Percentiles rank a stretch among this genome's conserved stretches.
Evolutionary conservation across 495 filamentous ascomycete species (phyloP).

Genomic region (Daldinia grandis): DNA sequence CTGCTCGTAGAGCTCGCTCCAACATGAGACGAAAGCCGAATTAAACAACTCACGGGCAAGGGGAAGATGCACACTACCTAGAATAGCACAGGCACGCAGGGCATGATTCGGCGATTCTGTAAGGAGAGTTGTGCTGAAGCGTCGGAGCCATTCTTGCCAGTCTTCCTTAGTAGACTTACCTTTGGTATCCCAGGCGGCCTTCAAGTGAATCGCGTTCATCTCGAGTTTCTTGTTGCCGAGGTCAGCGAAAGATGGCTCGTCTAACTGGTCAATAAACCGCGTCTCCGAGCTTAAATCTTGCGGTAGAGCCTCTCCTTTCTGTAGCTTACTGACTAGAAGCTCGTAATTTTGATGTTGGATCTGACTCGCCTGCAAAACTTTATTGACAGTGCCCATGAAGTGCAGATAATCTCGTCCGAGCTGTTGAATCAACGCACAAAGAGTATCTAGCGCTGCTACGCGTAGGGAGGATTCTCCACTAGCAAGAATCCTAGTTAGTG

Average conservation of each 20-base stretch:
- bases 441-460: constrained; percentile 89
- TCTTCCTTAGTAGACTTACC: constrained; percentile 96
- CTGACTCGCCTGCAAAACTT: constrained; percentile 71
- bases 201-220: constrained; percentile 95
- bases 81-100: constrained; percentile 86
- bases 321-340: constrained; percentile 85
- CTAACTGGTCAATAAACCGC: constrained; percentile 76
- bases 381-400: constrained; percentile 90
- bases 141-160: constrained; percentile 98
- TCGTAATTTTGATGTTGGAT: constrained; percentile 89
- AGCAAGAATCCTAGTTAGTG: constrained; percentile 79
- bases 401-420: constrained; percentile 93
- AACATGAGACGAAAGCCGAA: constrained; percentile 97
- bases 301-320: constrained; percentile 91
- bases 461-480: constrained; percentile 75
- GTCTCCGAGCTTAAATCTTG: constrained; percentile 93
- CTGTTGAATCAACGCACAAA: constrained; percentile 94
- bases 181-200: constrained; percentile 95
- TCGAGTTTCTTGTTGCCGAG: constrained; percentile 91
- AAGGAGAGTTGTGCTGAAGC: constrained; percentile 93
- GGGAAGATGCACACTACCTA: constrained; percentile 90
- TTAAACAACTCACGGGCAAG: constrained; percentile 96
- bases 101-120: constrained; percentile 97
- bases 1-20: constrained; percentile 95
- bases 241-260: constrained; percentile 82